These are phyloP conservation scores for Epichloe scottii DNA, from an alignment of 2,329 filamentous ascomycete species.

Conservation along the genomic window DNA sequence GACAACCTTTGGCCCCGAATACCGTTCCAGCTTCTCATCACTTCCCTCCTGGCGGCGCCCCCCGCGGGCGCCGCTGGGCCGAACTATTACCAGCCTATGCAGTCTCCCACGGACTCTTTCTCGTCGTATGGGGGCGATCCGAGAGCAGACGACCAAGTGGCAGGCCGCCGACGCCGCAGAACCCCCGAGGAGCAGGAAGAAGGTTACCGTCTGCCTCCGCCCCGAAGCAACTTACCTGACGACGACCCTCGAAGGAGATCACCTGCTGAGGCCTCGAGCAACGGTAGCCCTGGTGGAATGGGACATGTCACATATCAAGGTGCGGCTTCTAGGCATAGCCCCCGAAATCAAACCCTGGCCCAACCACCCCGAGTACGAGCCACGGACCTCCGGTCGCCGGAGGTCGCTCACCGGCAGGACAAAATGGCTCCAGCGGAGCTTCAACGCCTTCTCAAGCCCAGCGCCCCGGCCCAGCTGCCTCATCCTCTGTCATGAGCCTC, in stretches of 20 bases:
- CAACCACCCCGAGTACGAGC: conserved; percentile 9
- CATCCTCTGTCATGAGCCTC: conserved; percentile 38
- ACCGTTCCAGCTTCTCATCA: conserved; percentile 15
- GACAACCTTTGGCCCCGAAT: conserved; percentile 36
- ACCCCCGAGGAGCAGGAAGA: conserved; percentile 28
- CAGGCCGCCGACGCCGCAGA: conserved; percentile 23
- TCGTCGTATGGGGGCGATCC: conserved; percentile 24
- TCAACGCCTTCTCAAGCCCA: conserved; percentile 21
- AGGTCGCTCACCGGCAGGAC: conserved; percentile 24
- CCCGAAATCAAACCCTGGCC: conserved; percentile 24
- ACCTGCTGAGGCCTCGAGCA: conserved; percentile 35
- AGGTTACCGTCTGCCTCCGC: conserved; percentile 32
- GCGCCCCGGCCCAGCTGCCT: conserved; percentile 11
- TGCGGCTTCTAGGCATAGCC: conserved; percentile 23
- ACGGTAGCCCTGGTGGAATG: conserved; percentile 32
- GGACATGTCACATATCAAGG: conserved; percentile 26
- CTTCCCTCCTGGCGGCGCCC: conserved; percentile 10
- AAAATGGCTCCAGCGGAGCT: conserved; percentile 23
- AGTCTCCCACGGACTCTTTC: conserved; percentile 32
- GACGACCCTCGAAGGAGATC: conserved; percentile 39
- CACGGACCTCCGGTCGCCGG: conserved; percentile 18
- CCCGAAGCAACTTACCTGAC: conserved; percentile 27
- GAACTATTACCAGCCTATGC: conserved; percentile 29
- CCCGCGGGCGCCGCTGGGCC: conserved; percentile 19
- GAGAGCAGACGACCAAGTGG: conserved; percentile 19